These are phyloP conservation scores for Acer saccharum DNA, from an alignment of 345 rosid genomes.

Conservation along the genomic window DNA sequence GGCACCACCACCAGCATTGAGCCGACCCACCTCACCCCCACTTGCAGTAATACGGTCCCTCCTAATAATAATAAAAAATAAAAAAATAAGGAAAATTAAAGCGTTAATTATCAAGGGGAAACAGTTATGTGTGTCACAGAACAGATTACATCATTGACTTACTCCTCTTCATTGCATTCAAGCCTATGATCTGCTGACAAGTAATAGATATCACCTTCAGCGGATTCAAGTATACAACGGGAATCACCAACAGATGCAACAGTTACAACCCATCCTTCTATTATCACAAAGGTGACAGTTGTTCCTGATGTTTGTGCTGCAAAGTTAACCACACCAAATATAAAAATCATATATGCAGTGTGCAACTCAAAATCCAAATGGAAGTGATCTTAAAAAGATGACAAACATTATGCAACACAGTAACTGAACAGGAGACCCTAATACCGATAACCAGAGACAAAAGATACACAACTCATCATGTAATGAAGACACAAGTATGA, in stretches of 20 bases:
- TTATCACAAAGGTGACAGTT: conserved; percentile 87
- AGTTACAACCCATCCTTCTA: conserved; percentile 90
- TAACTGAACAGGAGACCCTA: not conserved
- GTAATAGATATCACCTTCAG: conserved; percentile 86
- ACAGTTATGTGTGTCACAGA: conserved; percentile 5
- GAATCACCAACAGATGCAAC: conserved; percentile 99
- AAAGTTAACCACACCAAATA: conserved; percentile 13
- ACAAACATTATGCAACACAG: not conserved
- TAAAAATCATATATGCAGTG: not conserved
- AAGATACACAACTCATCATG: not conserved
- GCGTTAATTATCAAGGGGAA: conserved; percentile 11
- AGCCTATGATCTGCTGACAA: conserved; percentile 98
- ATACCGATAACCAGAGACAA: not conserved
- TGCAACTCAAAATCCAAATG: not conserved
- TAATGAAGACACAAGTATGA: not conserved
- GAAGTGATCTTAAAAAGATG: not conserved
- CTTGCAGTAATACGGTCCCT: conserved; percentile 89
- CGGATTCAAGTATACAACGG: conserved; percentile 94
- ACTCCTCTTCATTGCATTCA: conserved; percentile 94
- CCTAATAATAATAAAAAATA: conserved; percentile 46
- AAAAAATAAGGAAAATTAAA: conserved; percentile 1
- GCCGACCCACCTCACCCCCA: conserved; percentile 99
- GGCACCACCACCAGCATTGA: conserved; percentile 96
- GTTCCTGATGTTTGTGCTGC: conserved; percentile 92
- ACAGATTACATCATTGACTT: conserved; percentile 33